phyloP scores from a whole-genome alignment of 768 basidiomycete species.

The Trametes punicea region DNA sequence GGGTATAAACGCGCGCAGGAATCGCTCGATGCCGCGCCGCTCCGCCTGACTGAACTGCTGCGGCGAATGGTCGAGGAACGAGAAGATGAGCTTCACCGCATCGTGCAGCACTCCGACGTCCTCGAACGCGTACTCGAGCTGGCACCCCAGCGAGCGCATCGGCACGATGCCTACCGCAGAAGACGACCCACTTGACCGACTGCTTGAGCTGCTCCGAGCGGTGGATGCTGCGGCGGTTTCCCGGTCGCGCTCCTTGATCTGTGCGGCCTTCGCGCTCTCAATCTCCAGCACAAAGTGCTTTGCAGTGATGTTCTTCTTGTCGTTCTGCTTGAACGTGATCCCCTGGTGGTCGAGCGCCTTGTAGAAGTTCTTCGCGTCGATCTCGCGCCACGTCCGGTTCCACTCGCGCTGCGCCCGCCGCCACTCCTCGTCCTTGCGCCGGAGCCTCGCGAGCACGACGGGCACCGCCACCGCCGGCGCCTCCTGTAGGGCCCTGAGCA shows the following conservation, averaged over 20 bases:
- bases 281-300: conserved; percentile 82
- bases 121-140: conserved; percentile 75
- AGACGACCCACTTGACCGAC: conserved; percentile 6
- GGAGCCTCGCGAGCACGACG: conserved; percentile 83
- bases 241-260: conserved; percentile 39
- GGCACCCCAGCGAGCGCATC: conserved; percentile 51
- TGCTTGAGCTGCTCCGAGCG: not conserved
- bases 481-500: conserved; percentile 86
- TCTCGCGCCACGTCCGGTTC: conserved; percentile 95
- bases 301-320: conserved; percentile 88
- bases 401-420: conserved; percentile 90
- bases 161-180: not conserved
- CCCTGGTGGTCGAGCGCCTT: conserved; percentile 97
- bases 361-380: conserved; percentile 97
- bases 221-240: conserved; percentile 3
- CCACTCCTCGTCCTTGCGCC: conserved; percentile 97
- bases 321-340: conserved; percentile 89
- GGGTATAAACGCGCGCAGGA: conserved; percentile 82
- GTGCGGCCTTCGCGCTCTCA: conserved; percentile 61
- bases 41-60: conserved; percentile 72
- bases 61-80: conserved; percentile 86
- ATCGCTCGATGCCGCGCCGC: conserved; percentile 78
- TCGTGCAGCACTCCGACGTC: conserved; percentile 85
- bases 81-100: conserved; percentile 83
- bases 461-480: conserved; percentile 88